Base-by-base conservation (phyloP, 371 early-diverging fungal species). In the Entomophthora muscae region DNA sequence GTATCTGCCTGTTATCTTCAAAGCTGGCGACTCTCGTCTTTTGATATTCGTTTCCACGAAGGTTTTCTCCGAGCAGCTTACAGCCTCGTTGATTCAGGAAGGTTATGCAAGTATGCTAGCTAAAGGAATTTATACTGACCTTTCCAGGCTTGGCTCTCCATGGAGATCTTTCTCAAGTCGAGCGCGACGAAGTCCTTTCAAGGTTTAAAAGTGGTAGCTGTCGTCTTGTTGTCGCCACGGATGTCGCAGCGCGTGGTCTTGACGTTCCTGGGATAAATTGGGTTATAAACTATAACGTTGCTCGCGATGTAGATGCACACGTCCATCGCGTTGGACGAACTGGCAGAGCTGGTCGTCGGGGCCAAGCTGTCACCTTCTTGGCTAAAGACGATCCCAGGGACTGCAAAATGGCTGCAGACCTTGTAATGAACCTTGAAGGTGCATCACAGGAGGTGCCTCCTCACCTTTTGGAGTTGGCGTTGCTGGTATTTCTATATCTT, bases 201-300 rank as follows among this genome's bases (percentile, higher is more conserved):
- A 79, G 83, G 52, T 99, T 99, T 85, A 98, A 96, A 80, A 84
- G 87, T 66, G 91, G 89, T 69, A 78, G 82, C 66, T 84, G 82
- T 73, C 87, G 95, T 7, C 13, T 62, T 24, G 5, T 51, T 3
- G 29, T 62, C 1, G n/a, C n/a, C n/a, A n/a, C n/a, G n/a, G n/a
- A n/a, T n/a, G n/a, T n/a, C n/a, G n/a, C n/a, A n/a, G n/a, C 59
- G 2, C 59, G 59, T n/a, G 59, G 59, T 31, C 22, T 59, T 13
- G 59, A 59, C 24, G 22, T 59, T 1, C 59, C 59, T 32, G 23
- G 2, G 2, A 3, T 59, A 23, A 7, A 29, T 24, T 13, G 3
- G 1, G 59, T 59, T 22, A 33, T 59, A 10, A 59, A 59, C 32
- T 59, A 59, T 27, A 42, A 59, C 24, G 2, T 30, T 1, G 92